Percentiles rank a stretch among this genome's conserved stretches.
Conservation (phyloP, 768 basidiomycete genomes). For the Terana coerulea region DNA sequence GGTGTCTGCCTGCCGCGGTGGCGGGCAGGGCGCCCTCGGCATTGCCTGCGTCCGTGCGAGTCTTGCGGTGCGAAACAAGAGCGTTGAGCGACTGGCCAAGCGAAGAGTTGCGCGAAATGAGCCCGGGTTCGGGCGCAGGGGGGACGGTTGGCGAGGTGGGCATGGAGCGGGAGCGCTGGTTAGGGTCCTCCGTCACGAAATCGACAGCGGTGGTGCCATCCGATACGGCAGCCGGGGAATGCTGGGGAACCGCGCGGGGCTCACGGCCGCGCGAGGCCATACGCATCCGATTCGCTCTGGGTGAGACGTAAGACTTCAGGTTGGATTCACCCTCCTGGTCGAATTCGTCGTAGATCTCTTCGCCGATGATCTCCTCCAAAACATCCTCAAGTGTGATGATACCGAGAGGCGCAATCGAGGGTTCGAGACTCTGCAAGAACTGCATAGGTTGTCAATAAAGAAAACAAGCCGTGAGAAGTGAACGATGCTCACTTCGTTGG, state of each 20-base stretch:
- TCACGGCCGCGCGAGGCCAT: neutral
- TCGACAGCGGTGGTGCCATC: constrained; percentile 4
- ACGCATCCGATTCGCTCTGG: neutral
- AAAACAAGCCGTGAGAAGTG: neutral
- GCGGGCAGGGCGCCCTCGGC: neutral
- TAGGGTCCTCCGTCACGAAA: neutral
- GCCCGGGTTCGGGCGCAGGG: neutral
- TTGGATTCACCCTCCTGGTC: constrained; percentile 56
- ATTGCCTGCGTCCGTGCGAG: neutral
- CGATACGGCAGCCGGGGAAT: neutral
- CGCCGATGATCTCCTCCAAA: constrained; percentile 84
- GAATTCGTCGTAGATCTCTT: constrained; percentile 87
- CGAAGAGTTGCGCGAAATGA: constrained; percentile 2
- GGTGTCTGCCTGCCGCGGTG: neutral
- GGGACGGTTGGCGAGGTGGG: constrained; percentile 2
- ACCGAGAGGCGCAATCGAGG: constrained; percentile 73
- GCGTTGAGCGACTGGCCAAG: constrained; percentile 9
- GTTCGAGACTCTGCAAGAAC: constrained; percentile 76
- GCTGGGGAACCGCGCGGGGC: neutral
- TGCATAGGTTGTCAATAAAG: constrained; percentile 26
- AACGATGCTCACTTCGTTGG: constrained; percentile 47
- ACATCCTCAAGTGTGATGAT: constrained; percentile 91
- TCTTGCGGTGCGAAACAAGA: neutral
- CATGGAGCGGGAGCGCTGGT: neutral
- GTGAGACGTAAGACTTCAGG: constrained; percentile 15